phyloP scores from a whole-genome alignment of 768 basidiomycete genomes.

The Suillus bovinus region DNA sequence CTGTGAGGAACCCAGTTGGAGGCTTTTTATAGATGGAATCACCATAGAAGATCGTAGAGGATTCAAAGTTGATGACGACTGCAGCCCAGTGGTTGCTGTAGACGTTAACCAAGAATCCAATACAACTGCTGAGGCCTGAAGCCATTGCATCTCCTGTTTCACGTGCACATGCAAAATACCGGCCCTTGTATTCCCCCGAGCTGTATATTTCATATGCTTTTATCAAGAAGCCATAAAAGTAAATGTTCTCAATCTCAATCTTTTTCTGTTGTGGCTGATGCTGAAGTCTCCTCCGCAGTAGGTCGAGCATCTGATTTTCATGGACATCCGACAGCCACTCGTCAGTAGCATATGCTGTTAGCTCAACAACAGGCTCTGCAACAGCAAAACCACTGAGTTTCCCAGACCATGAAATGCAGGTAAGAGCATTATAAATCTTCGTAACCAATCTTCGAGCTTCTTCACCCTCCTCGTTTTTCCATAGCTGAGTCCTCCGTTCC shows the following conservation, averaged over 20 bases:
- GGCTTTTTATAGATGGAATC: not conserved
- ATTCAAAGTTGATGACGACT: not conserved
- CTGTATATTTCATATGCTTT: not conserved
- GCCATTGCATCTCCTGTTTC: not conserved
- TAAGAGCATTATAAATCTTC: not conserved
- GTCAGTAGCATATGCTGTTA: not conserved
- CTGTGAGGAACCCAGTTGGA: not conserved
- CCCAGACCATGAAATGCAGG: not conserved
- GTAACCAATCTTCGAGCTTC: not conserved
- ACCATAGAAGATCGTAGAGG: not conserved
- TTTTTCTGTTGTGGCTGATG: not conserved
- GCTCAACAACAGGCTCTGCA: not conserved
- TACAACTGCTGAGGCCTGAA: not conserved
- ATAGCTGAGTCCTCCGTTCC: not conserved
- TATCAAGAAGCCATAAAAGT: not conserved
- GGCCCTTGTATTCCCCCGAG: not conserved
- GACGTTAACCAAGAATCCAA: not conserved
- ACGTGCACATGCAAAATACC: not conserved
- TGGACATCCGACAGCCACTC: not conserved
- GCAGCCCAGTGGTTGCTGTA: not conserved
- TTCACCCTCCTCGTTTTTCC: not conserved
- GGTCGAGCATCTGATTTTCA: slow-evolving; percentile 7
- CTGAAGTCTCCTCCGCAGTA: not conserved
- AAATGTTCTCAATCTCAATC: not conserved
- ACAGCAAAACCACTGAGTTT: not conserved